Base-by-base conservation (phyloP, 192 early-diverging fungal species). In the Backusella mclennaniae region DNA sequence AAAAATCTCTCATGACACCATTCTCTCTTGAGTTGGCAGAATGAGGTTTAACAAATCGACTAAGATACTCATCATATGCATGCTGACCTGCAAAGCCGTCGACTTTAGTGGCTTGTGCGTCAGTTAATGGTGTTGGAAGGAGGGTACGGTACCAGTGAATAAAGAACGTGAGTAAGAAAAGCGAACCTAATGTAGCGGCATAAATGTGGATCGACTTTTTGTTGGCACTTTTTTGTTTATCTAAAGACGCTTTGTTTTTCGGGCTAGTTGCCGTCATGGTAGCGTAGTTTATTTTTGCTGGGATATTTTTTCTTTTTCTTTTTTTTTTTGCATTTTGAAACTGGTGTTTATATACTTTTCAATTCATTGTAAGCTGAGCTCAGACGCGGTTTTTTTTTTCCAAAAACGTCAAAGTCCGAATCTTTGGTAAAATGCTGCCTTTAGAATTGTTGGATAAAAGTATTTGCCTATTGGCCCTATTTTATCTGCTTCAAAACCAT, bases 31-130 rank as follows among this genome's bases (percentile, higher is more conserved):
- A 56, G 38, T 82, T 82, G 66, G 72, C 79, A 0, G 82, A 67
- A 41, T 80, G 79, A 29, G 82, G 82, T 35, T 46, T 69, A n/a
- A 36, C 76, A 29, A 78, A 80, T 2, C 53, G 38, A 39, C 38
- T 72, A 3, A 84, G 66, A 52, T 84, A 84, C 23, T 71, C 79
- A 29, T 84, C 73, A 29, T 72, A 84, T n/a, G 69, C 67, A 41
- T 84, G 82, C 7, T 77, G 68, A n/a, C 82, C 82, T 14, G 82
- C 33, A 33, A 84, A 84, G 17, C 70, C 76, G 26, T 73, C 70
- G 41, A 23, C 35, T 29, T 52, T 39, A 2, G 14, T 39, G 11
- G 81, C 77, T 35, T 82, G 39, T 8, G 49, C 53, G 38, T 82
- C 81, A 46, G 39, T 49, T 0, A 82, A 44, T 19, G 77, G 68